These are phyloP conservation scores for Sisymbrium altissimum DNA, from an alignment of 345 rosid species.

Conservation along the genomic window DNA sequence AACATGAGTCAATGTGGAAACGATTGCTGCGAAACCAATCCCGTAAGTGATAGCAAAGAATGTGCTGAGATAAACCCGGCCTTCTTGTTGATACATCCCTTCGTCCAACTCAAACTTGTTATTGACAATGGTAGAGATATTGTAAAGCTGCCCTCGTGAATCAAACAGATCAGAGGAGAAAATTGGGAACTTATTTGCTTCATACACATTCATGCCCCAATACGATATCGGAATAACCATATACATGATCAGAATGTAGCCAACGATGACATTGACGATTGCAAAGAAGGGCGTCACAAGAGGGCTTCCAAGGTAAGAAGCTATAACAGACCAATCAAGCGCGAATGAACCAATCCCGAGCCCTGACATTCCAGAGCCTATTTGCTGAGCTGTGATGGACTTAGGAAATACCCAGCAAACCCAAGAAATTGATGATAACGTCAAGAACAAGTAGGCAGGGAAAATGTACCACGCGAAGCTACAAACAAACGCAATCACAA, in stretches of 20 bases:
- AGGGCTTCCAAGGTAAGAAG: slow-evolving; percentile 58
- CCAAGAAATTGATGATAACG: slow-evolving; percentile 49
- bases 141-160: slow-evolving; percentile 40
- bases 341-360: slow-evolving; percentile 55
- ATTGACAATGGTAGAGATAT: slow-evolving; percentile 48
- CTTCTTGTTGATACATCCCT: slow-evolving; percentile 39
- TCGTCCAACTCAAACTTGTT: slow-evolving; percentile 48
- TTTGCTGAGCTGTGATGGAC: slow-evolving; percentile 52
- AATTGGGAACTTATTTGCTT: slow-evolving; percentile 46
- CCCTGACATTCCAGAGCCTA: slow-evolving; percentile 58
- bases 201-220: slow-evolving; percentile 43
- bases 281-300: slow-evolving; percentile 59
- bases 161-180: slow-evolving; percentile 51
- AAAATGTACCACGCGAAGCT: slow-evolving; percentile 62
- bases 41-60: slow-evolving; percentile 57
- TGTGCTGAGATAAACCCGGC: slow-evolving; percentile 43
- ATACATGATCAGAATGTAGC: slow-evolving; percentile 38
- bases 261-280: slow-evolving; percentile 42
- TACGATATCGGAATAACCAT: slow-evolving; percentile 42
- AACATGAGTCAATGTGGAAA: slow-evolving; percentile 51
- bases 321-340: slow-evolving; percentile 53
- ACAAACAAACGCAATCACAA: slow-evolving; percentile 54
- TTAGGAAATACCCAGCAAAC: slow-evolving; percentile 57
- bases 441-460: slow-evolving; percentile 55
- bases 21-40: slow-evolving; percentile 55